Base-by-base conservation (phyloP, 495 filamentous ascomycete species). In the Rhypophila decipiens region DNA sequence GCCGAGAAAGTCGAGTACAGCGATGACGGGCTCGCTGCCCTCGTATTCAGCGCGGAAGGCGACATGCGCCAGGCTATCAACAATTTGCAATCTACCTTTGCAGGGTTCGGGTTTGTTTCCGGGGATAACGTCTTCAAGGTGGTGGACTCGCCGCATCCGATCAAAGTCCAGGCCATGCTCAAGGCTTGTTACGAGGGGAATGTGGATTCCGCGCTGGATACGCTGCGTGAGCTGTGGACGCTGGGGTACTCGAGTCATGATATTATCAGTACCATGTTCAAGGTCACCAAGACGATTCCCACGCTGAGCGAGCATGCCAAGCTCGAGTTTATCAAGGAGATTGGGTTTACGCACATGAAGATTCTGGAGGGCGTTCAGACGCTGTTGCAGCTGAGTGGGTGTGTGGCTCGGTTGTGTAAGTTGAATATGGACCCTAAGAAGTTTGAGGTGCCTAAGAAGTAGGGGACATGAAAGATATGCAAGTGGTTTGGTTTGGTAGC, bases 1-100 rank as follows among this genome's bases (percentile, higher is more conserved):
- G 89, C 86, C 10, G 93, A 96, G 62, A 78, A 83, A 49, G 84
- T 91, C 35, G 75, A 95, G 57, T 85, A 89, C 64, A 88, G 82
- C 15, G 94, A 97, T 55, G 93, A 99, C 64, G 93, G 93, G 5
- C 76, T 97, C 38, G 93, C 94, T 1, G 93, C 94, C 24, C 75
- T 99, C 21, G 89, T 98, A 0, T 99, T 99, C 71, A 90, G 84
- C 47, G 93, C 93, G 4, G 93, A 99, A 69, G 93, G 94, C 24
- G 93, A 99, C 67, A 99, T 99, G 93, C 81, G 93, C 33, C 93
- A 99, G 67, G 93, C 93, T 10, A 95, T 99, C 75, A 99, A 99
- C 67, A 99, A 99, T 58, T 69, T 99, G 58, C 93, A 99, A 67
- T 93, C 86, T 60, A 99, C 94, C 0, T 78, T 69, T 60, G 90